phyloP scores from a whole-genome alignment of 371 early-diverging fungal species.

The Mortierella sp. region DNA sequence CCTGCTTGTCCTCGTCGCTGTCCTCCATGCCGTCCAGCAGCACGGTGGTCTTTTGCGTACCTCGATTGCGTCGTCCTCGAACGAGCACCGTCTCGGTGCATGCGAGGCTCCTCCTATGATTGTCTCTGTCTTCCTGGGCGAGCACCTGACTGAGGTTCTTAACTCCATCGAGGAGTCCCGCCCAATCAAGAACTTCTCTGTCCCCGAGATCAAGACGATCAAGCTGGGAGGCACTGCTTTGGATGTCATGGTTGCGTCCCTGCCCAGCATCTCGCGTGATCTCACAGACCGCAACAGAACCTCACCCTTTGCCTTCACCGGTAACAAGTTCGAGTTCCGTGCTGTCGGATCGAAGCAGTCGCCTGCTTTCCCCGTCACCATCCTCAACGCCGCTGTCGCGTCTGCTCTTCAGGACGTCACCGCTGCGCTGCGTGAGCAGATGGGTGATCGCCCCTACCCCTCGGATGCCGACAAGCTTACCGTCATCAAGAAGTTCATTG shows the following conservation, averaged over 20 bases:
- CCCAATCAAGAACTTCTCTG: constrained; percentile 83
- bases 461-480: constrained; percentile 86
- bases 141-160: constrained; percentile 93
- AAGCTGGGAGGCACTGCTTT: constrained; percentile 94
- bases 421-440: constrained; percentile 76
- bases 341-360: constrained; percentile 98
- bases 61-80: constrained; percentile 92
- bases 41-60: constrained; percentile 91
- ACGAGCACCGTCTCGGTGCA: constrained; percentile 98
- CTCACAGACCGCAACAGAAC: constrained; percentile 99
- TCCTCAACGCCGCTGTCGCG: constrained; percentile 94
- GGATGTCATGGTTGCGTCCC: constrained; percentile 93
- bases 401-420: constrained; percentile 82
- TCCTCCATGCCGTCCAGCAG: constrained; percentile 89
- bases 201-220: constrained; percentile 87
- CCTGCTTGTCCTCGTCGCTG: constrained; percentile 77
- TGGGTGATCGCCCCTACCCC: constrained; percentile 81
- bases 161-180: constrained; percentile 89
- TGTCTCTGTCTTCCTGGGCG: constrained; percentile 95
- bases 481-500: constrained; percentile 89
- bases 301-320: constrained; percentile 98
- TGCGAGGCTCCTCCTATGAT: constrained; percentile 66
- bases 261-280: constrained; percentile 94
- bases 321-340: constrained; percentile 99
- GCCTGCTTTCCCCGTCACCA: constrained; percentile 93